phyloP scores from a whole-genome alignment of 2,329 filamentous ascomycete genomes.

The Dryadomyces quercus-mongolicae region DNA sequence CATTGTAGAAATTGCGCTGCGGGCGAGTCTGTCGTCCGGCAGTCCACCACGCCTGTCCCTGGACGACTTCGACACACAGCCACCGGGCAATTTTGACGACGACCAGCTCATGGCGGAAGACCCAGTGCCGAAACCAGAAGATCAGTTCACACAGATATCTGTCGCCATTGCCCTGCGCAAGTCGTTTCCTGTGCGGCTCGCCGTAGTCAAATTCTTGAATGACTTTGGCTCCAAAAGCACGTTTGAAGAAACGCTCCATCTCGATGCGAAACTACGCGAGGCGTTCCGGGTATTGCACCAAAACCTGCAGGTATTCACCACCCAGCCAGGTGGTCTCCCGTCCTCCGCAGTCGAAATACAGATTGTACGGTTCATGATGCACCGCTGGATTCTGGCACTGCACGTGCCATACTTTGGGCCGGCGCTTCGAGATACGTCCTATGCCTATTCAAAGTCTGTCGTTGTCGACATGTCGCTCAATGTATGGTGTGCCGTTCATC shows the following conservation, averaged over 20 bases:
- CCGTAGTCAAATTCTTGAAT: slow-evolving; percentile 32
- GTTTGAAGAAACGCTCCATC: slow-evolving; percentile 33
- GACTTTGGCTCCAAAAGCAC: slow-evolving; percentile 28
- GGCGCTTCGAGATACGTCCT: slow-evolving; percentile 30
- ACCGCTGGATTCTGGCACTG: slow-evolving; percentile 36
- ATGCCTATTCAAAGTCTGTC: slow-evolving; percentile 40
- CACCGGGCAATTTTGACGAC: slow-evolving; percentile 37
- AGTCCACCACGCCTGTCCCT: slow-evolving; percentile 30
- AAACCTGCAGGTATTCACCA: not conserved
- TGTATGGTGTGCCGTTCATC: slow-evolving; percentile 10
- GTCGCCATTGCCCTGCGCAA: slow-evolving; percentile 32
- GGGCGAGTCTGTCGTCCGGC: slow-evolving; percentile 31
- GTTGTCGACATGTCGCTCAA: slow-evolving; percentile 26
- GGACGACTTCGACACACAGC: slow-evolving; percentile 33
- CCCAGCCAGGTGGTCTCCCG: slow-evolving; percentile 9
- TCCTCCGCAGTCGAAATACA: slow-evolving; percentile 21
- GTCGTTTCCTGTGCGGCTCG: slow-evolving; percentile 29
- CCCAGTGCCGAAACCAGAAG: slow-evolving; percentile 3
- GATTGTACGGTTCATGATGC: slow-evolving; percentile 27
- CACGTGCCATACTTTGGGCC: slow-evolving; percentile 36
- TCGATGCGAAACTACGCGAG: slow-evolving; percentile 29
- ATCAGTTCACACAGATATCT: slow-evolving; percentile 30
- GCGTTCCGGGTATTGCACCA: slow-evolving; percentile 20
- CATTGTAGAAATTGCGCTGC: slow-evolving; percentile 32
- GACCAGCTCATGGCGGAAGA: slow-evolving; percentile 22